Percentiles rank a stretch among this genome's conserved stretches.
Evolutionary conservation across 495 filamentous ascomycete genomes (phyloP).

Genomic region (Recurvomyces mirabilis): DNA sequence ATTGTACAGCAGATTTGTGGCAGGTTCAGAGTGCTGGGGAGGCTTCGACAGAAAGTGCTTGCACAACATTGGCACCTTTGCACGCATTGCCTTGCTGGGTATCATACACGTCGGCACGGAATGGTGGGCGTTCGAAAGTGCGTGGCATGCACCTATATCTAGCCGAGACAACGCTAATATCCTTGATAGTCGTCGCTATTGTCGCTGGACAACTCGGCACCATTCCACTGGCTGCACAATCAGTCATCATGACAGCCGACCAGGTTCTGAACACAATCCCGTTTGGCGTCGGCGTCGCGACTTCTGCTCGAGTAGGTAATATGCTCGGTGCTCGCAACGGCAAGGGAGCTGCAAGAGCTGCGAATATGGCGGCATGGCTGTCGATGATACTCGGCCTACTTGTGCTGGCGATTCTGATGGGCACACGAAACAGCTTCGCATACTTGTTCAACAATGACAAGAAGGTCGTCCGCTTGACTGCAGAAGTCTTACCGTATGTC

Average conservation of each 20-base stretch:
- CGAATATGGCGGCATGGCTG: constrained; percentile 67
- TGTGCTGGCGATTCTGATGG: constrained; percentile 64
- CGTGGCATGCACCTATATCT: not conserved
- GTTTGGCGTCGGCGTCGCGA: constrained; percentile 80
- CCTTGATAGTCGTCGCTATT: constrained; percentile 87
- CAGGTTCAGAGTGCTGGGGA: constrained; percentile 72
- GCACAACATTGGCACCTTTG: constrained; percentile 56
- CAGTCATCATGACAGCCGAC: constrained; percentile 90
- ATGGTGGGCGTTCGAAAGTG: constrained; percentile 14
- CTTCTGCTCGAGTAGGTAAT: constrained; percentile 71
- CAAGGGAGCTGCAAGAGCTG: constrained; percentile 57
- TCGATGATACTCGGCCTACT: constrained; percentile 55
- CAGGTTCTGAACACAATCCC: constrained; percentile 89
- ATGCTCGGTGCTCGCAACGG: constrained; percentile 62
- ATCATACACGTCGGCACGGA: constrained; percentile 75
- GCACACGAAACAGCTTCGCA: constrained; percentile 64
- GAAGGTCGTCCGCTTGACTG: constrained; percentile 61
- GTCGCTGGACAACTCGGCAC: constrained; percentile 77
- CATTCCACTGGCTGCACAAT: constrained; percentile 73
- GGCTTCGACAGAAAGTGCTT: constrained; percentile 59
- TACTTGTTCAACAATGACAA: constrained; percentile 75
- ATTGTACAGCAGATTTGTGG: constrained; percentile 60
- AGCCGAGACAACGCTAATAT: not conserved
- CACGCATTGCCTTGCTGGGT: constrained; percentile 64
- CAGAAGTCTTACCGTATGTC: constrained; percentile 76